phyloP scores from a whole-genome alignment of 2,329 filamentous ascomycete species.

The Pestalotiopsis sp. region DNA sequence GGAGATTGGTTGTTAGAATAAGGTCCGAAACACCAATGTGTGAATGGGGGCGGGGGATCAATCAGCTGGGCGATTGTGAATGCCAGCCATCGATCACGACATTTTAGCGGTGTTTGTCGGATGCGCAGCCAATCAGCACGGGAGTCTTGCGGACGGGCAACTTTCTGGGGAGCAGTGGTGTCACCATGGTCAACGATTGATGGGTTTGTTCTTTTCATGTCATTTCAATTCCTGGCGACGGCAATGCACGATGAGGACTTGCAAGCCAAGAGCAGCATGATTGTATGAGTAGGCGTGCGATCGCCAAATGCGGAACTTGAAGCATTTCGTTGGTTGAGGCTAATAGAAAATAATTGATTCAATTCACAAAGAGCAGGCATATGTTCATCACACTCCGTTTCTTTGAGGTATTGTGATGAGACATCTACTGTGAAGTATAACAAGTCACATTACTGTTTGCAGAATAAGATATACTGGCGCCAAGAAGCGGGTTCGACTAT shows the following conservation, averaged over 20 bases:
- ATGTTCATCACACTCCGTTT: too few relatives aligned
- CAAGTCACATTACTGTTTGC: too few relatives aligned
- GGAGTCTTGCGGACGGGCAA: too few relatives aligned
- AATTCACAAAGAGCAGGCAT: too few relatives aligned
- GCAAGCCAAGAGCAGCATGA: too few relatives aligned
- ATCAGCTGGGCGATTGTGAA: background rate
- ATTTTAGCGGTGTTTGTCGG: slow-evolving; percentile 12
- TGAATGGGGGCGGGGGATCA: background rate
- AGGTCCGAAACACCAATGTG: slow-evolving; percentile 1
- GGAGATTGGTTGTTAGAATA: background rate
- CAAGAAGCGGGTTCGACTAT: background rate
- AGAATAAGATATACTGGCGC: background rate
- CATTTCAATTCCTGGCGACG: too few relatives aligned
- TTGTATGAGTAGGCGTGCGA: too few relatives aligned
- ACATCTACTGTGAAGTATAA: too few relatives aligned
- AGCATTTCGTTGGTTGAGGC: too few relatives aligned
- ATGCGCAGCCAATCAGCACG: slow-evolving; percentile 6
- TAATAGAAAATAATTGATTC: too few relatives aligned
- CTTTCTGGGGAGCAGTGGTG: background rate
- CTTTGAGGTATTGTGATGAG: too few relatives aligned
- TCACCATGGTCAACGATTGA: background rate
- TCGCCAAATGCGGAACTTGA: background rate
- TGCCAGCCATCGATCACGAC: slow-evolving; percentile 11
- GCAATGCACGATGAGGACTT: too few relatives aligned
- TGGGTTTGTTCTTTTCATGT: background rate